Conservation (phyloP, 1,284 basidiomycete species). For the Laetiporus sulphureus region DNA sequence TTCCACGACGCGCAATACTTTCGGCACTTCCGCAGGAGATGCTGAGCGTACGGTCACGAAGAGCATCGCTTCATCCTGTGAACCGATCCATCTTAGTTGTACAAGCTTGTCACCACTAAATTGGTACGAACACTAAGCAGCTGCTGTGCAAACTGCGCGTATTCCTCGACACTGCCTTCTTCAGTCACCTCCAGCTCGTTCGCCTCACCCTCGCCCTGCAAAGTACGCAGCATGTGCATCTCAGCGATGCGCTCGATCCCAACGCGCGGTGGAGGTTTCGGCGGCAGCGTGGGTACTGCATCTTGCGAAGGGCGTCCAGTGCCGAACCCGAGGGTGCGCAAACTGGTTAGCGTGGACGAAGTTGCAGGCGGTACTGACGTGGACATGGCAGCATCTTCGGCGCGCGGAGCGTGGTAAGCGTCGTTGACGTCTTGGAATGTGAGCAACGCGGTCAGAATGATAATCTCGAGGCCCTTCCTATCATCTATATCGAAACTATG, state of each 20-base stretch:
- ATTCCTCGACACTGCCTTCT: slow-evolving; percentile 59
- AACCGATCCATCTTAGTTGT: neutral
- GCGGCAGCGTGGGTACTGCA: slow-evolving; percentile 40
- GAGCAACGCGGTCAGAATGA: slow-evolving; percentile 67
- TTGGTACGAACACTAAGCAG: slow-evolving; percentile 48
- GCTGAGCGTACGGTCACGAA: slow-evolving; percentile 69
- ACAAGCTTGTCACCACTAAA: neutral
- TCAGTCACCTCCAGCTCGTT: slow-evolving; percentile 69
- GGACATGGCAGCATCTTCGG: slow-evolving; percentile 12
- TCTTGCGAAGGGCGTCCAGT: neutral
- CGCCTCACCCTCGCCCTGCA: slow-evolving; percentile 41
- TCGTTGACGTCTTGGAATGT: slow-evolving; percentile 74
- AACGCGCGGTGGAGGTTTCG: slow-evolving; percentile 53
- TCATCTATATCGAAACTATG: slow-evolving; percentile 76
- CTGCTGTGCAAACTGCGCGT: slow-evolving; percentile 59
- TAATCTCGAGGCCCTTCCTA: slow-evolving; percentile 77
- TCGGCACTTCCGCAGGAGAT: slow-evolving; percentile 60
- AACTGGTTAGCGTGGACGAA: slow-evolving; percentile 14
- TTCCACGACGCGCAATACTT: slow-evolving; percentile 74
- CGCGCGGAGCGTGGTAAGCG: slow-evolving; percentile 35
- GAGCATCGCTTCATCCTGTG: slow-evolving; percentile 75
- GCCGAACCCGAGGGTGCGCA: slow-evolving; percentile 6
- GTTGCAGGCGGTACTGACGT: slow-evolving; percentile 4
- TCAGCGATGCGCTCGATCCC: slow-evolving; percentile 64
- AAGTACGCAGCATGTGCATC: slow-evolving; percentile 46